Evolutionary conservation across 139 green algal genomes (phyloP), one percentile per base, ranked within the genome.

Genomic region (Coccomyxa sp.): DNA sequence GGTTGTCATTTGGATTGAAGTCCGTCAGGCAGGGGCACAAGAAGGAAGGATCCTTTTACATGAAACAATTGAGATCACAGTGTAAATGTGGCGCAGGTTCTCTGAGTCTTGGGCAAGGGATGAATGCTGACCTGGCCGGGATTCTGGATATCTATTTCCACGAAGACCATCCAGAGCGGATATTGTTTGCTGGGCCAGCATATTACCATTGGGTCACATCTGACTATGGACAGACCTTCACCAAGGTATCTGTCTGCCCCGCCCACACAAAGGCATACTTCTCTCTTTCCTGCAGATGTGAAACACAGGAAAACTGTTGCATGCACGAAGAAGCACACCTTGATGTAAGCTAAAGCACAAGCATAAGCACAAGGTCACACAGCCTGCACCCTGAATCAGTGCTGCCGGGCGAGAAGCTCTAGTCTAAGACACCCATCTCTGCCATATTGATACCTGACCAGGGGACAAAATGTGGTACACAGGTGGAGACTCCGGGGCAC

Each of bases 151-250:
- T 92, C 0, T 58, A 81, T 27, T 87, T 81, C 66, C 85, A 89
- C 77, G 13, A 60, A 21, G 60, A 76, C 0, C 68, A 84, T 51
- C 85, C 88, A 13, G 75, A 87, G 45, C 79, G 78, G 76, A 79
- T 93, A 9, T 80, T 92, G 25, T 81, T 93, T 13, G 84, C 86
- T 77, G 90, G 89, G 23, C 79, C 82, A 32, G 88, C 83, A 0
- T 84, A 82, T 18, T 85, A 83, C 58, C 83, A 90, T 76, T 93
- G 85, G 77, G 75, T 84, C 25, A 86, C 68, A 23, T 17, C 45
- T 25, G 90, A 93, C 80, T 87, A 66, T 58, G 90, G 90, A 18
- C 66, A 27, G 18, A 92, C 81, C 0, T 90, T 88, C 76, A 31
- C 60, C 30, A 28, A 59, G 76, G 32, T 80, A 14, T 59, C 16